Conservation (phyloP, 345 rosid genomes). For the Populus pruinosa region DNA sequence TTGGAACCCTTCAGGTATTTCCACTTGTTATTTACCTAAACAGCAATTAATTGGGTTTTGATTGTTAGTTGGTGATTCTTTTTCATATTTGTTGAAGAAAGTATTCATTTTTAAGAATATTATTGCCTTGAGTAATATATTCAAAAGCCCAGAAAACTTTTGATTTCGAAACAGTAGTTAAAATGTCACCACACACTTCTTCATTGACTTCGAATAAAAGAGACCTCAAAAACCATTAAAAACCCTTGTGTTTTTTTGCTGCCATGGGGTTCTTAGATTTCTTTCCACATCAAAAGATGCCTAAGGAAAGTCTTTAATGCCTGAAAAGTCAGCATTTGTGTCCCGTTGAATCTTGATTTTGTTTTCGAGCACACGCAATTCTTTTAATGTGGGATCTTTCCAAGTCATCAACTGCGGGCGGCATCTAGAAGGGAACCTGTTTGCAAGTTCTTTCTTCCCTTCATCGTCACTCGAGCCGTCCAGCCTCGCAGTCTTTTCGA, state of each 20-base stretch:
- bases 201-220: no score
- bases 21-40: neutral
- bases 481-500: neutral
- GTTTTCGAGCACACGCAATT: neutral
- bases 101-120: no score
- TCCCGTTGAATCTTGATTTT: neutral
- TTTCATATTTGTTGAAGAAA: no score
- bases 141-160: no score
- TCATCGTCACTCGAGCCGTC: neutral
- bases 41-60: neutral
- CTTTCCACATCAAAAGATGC: neutral
- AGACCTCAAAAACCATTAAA: no score
- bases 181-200: no score
- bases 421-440: neutral
- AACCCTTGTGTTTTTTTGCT: no score
- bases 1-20: slow-evolving; percentile 77
- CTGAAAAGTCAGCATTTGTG: slow-evolving; percentile 1
- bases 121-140: no score
- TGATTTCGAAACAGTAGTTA: no score
- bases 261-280: no score
- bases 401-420: neutral
- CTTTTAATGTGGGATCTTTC: neutral
- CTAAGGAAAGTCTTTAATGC: neutral
- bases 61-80: neutral
- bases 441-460: neutral